Evolutionary conservation across 1,284 basidiomycete genomes (phyloP).

Genomic region (Puccinia coronata): DNA sequence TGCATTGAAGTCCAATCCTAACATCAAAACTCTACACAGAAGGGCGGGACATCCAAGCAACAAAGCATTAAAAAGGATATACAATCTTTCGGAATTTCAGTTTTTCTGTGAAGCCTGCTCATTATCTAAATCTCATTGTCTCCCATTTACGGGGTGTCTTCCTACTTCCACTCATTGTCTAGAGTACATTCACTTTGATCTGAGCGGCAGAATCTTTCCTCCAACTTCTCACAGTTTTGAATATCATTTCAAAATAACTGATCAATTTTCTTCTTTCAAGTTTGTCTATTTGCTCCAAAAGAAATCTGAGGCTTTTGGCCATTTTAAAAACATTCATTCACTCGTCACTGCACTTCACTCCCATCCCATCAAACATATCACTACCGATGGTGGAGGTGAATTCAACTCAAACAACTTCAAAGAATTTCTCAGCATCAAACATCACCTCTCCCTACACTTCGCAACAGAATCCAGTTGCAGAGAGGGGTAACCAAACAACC

Average conservation of each 20-base stretch:
- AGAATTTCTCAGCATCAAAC: constrained; percentile 52
- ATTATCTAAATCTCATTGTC: constrained; percentile 19
- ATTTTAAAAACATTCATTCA: neutral
- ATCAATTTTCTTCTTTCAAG: neutral
- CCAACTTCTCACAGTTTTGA: neutral
- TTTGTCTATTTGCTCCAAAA: constrained; percentile 4
- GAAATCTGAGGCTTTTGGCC: constrained; percentile 31
- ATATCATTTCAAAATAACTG: neutral
- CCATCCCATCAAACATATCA: constrained; percentile 57
- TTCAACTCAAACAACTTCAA: too few species aligned
- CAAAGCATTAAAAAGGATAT: neutral
- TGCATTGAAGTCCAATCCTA: neutral
- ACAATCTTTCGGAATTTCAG: neutral
- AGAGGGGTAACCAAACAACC: constrained; percentile 18
- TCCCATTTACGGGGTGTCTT: neutral
- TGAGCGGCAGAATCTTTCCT: neutral
- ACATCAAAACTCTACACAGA: neutral
- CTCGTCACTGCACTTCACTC: constrained; percentile 53
- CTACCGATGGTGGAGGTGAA: too few species aligned
- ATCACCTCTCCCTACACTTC: constrained; percentile 10
- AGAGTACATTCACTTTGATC: constrained; percentile 8
- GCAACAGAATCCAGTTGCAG: too few species aligned
- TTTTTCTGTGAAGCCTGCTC: neutral
- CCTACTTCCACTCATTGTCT: neutral
- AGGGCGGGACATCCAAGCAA: constrained; percentile 1